Evolutionary conservation across 495 filamentous ascomycete species (phyloP).

Genomic region (Pseudoneurospora amorphoporcata): DNA sequence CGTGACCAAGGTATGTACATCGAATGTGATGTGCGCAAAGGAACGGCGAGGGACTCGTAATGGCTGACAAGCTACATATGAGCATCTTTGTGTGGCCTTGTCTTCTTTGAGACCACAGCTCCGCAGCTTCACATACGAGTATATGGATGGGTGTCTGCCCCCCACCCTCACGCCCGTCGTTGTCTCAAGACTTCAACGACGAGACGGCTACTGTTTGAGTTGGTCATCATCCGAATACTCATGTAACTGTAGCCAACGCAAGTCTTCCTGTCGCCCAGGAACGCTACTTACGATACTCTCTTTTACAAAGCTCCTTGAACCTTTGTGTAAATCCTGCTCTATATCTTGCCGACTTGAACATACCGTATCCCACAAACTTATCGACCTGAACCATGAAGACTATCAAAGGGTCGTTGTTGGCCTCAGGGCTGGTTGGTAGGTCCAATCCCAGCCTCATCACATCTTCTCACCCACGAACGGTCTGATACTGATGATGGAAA

Average conservation of each 20-base stretch:
- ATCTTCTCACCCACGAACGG: not conserved
- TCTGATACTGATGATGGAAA: not conserved
- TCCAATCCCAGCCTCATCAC: not conserved
- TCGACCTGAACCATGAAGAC: conserved; percentile 5
- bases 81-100: not conserved
- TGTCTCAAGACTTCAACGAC: not conserved
- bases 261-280: not conserved
- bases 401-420: not conserved
- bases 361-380: not conserved
- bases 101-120: not conserved
- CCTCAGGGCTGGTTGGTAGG: conserved; percentile 12
- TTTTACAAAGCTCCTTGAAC: not conserved
- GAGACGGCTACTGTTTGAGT: not conserved
- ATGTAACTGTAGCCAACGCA: not conserved
- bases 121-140: not conserved
- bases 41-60: not conserved
- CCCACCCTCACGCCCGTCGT: not conserved
- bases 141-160: not conserved
- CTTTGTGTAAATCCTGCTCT: not conserved
- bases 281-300: not conserved
- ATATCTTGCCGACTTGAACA: not conserved
- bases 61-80: not conserved
- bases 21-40: not conserved
- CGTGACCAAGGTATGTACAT: not conserved
- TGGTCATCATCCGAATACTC: not conserved